Conservation (phyloP, 2,329 filamentous ascomycete genomes). For the Arthrobotrys musiformis region DNA sequence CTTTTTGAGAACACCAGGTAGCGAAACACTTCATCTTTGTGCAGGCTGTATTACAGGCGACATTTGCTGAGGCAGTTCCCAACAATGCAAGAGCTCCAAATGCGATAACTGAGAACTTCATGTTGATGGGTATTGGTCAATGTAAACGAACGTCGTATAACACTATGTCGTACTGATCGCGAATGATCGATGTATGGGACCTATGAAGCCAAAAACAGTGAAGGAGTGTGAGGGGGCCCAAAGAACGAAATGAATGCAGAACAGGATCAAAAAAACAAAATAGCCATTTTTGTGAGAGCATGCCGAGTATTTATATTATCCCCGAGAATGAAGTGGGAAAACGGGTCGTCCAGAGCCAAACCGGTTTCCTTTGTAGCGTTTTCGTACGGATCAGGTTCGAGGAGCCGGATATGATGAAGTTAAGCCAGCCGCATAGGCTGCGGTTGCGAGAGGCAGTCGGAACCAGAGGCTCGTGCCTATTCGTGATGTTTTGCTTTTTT, state of each 20-base stretch:
- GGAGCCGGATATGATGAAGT: background rate
- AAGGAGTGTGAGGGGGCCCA: background rate
- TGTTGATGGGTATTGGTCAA: conserved; percentile 3
- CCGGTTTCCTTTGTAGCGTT: background rate
- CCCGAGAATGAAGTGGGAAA: background rate
- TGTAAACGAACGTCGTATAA: background rate
- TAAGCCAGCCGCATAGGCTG: background rate
- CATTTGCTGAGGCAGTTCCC: conserved; percentile 10
- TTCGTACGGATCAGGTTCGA: background rate
- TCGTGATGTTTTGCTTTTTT: background rate
- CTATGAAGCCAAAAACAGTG: background rate
- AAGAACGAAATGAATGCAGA: background rate
- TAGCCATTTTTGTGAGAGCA: background rate
- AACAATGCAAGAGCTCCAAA: conserved; percentile 16
- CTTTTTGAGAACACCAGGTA: conserved; percentile 16
- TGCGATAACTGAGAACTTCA: conserved; percentile 29
- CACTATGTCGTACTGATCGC: background rate
- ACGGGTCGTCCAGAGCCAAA: background rate
- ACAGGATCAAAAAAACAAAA: conserved; percentile 6
- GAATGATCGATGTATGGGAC: background rate
- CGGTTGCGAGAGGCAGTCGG: background rate
- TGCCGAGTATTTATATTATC: background rate
- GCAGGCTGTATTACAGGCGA: conserved; percentile 22
- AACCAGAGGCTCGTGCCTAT: background rate
- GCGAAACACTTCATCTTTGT: conserved; percentile 35